phyloP scores from a whole-genome alignment of 805 yeast species.

The Lipomyces japonicus region DNA sequence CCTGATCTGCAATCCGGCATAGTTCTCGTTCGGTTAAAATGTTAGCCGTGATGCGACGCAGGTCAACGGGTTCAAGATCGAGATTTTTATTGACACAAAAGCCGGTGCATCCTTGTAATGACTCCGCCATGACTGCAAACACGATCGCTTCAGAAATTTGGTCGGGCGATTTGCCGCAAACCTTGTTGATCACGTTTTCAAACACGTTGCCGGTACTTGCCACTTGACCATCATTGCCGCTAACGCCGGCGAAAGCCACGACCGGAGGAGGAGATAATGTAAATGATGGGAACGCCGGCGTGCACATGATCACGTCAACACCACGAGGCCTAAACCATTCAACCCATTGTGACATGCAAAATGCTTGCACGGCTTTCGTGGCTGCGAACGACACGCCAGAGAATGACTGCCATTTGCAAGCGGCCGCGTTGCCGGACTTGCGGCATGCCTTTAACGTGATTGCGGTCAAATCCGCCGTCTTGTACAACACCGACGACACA shows the following conservation, averaged over 20 bases:
- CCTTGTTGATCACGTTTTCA: neutral
- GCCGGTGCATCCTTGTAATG: constrained; percentile 6
- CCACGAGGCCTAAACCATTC: constrained; percentile 1
- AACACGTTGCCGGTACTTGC: neutral
- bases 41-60: neutral
- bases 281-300: too few species aligned
- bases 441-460: neutral
- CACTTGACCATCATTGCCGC: neutral
- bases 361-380: constrained; percentile 20
- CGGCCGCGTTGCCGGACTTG: neutral
- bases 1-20: neutral
- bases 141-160: constrained; percentile 13
- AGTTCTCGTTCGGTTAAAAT: neutral
- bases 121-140: constrained; percentile 8
- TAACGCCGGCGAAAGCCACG: neutral
- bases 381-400: constrained; percentile 1
- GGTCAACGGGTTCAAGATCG: neutral
- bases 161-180: constrained; percentile 7
- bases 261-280: too few species aligned
- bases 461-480: constrained; percentile 16
- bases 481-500: constrained; percentile 11
- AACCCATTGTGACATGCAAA: constrained; percentile 16
- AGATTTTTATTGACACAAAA: constrained; percentile 11
- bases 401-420: too few species aligned
- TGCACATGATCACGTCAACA: constrained; percentile 19